Evolutionary conservation across 805 yeast genomes (phyloP).

Genomic region (Geotrichum ghanense): DNA sequence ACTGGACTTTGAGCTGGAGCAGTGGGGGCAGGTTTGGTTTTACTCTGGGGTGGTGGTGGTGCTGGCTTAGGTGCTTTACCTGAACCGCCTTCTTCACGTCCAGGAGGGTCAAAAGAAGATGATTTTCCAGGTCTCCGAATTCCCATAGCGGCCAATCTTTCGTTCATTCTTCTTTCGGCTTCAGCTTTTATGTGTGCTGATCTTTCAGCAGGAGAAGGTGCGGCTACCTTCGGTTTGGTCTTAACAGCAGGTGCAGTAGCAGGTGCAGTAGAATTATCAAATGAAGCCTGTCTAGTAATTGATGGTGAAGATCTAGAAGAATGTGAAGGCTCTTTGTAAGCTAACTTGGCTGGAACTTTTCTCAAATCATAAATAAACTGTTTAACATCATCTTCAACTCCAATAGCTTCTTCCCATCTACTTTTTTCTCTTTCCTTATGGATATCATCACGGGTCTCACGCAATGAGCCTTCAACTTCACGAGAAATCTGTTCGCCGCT

Average conservation of each 20-base stretch:
- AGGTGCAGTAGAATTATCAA: constrained; percentile 6
- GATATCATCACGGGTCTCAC: constrained; percentile 25
- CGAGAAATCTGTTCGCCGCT: constrained; percentile 56
- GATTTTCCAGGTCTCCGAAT: constrained; percentile 24
- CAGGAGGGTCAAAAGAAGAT: constrained; percentile 15
- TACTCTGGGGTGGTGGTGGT: constrained; percentile 7
- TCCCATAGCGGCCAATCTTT: constrained; percentile 72
- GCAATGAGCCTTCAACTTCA: constrained; percentile 34
- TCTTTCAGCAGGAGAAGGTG: constrained; percentile 46
- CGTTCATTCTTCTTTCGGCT: constrained; percentile 73
- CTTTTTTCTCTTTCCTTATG: constrained; percentile 37
- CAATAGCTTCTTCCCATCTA: constrained; percentile 76
- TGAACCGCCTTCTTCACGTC: constrained; percentile 6
- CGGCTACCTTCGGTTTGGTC: constrained; percentile 14
- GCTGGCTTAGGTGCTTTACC: constrained; percentile 5
- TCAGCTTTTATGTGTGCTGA: constrained; percentile 76
- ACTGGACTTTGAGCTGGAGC: constrained; percentile 6
- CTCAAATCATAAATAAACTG: constrained; percentile 46
- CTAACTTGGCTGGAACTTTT: constrained; percentile 6
- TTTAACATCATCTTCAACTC: constrained; percentile 57
- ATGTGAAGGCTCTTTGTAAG: constrained; percentile 3
- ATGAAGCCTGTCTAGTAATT: not conserved
- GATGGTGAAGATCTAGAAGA: constrained; percentile 4
- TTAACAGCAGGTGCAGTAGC: constrained; percentile 8
- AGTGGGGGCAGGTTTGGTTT: constrained; percentile 7